These are phyloP conservation scores for Digitaria exilis DNA, from an alignment of 202 grass and related monocot species.

Conservation along the genomic window DNA sequence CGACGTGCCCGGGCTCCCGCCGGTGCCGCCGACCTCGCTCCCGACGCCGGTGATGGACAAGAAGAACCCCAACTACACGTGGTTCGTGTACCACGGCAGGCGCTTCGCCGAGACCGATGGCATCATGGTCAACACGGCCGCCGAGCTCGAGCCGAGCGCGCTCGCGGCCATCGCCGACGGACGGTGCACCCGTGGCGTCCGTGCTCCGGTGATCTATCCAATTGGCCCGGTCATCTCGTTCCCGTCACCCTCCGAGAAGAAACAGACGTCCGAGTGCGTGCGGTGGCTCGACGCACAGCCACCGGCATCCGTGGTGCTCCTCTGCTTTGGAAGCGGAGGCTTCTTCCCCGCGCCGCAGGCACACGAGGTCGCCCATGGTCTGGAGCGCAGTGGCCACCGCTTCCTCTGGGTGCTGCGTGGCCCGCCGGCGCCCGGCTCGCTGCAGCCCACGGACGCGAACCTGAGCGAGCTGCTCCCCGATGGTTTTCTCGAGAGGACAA, in stretches of 20 bases:
- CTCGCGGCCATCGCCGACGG: too few species aligned
- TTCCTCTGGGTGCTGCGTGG: constrained; percentile 46
- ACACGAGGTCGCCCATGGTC: constrained; percentile 6
- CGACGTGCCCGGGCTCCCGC: too few species aligned
- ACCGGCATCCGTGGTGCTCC: constrained; percentile 30
- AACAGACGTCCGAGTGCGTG: constrained; percentile 32
- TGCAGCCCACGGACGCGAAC: constrained; percentile 13
- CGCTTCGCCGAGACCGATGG: too few species aligned
- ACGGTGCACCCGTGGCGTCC: too few species aligned
- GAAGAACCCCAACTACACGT: too few species aligned
- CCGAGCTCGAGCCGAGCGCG: too few species aligned
- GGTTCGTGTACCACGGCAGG: too few species aligned
- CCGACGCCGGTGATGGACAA: too few species aligned
- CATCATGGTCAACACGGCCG: too few species aligned
- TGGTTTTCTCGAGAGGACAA: constrained; percentile 43
- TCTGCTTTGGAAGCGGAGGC: constrained; percentile 47
- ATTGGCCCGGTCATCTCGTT: too few species aligned
- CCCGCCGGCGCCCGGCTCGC: background rate
- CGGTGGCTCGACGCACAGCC: constrained; percentile 44
- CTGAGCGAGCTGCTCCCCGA: constrained; percentile 15
- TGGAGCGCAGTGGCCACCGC: constrained; percentile 33
- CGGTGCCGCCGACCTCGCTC: too few species aligned
- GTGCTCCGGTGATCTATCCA: too few species aligned
- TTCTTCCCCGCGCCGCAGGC: background rate
- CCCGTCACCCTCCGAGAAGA: background rate